A percentile compares a stretch with the other conserved stretches of the same genome.
These are phyloP conservation scores for Irpex sp. DNA, from an alignment of 1,284 basidiomycete genomes.

Conservation along the genomic window DNA sequence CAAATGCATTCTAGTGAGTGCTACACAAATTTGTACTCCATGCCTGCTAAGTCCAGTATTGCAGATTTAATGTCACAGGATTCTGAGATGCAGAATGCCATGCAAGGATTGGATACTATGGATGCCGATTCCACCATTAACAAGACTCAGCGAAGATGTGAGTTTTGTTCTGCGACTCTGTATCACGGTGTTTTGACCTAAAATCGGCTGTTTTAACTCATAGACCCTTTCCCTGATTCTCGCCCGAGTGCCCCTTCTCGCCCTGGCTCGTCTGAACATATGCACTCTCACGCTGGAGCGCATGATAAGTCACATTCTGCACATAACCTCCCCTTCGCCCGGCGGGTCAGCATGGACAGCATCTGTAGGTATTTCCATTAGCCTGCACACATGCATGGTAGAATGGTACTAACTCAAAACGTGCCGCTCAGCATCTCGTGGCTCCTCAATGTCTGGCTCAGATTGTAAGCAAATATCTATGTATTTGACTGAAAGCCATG, in stretches of 20 bases:
- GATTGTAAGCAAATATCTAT: slow-evolving; percentile 19
- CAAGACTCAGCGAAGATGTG: slow-evolving; percentile 17
- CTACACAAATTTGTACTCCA: neutral
- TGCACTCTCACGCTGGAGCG: slow-evolving; percentile 23
- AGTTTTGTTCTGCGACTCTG: slow-evolving; percentile 1
- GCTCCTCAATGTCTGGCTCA: slow-evolving; percentile 20
- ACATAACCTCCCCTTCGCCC: slow-evolving; percentile 20
- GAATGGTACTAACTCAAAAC: neutral
- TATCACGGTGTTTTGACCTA: neutral
- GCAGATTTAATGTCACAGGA: slow-evolving; percentile 68
- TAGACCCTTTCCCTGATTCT: slow-evolving; percentile 22
- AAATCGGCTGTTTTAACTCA: neutral
- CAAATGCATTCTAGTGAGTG: slow-evolving; percentile 57
- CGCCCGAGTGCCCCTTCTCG: slow-evolving; percentile 7
- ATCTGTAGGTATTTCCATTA: slow-evolving; percentile 19
- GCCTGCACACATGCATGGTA: neutral
- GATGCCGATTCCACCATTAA: slow-evolving; percentile 30
- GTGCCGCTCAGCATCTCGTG: slow-evolving; percentile 21
- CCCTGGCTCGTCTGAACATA: slow-evolving; percentile 9
- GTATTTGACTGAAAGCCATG: neutral
- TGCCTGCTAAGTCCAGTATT: slow-evolving; percentile 3
- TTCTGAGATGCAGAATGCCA: slow-evolving; percentile 69
- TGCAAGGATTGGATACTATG: slow-evolving; percentile 48
- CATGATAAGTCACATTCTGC: slow-evolving; percentile 25
- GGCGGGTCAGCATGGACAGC: slow-evolving; percentile 23